Conservation (phyloP, 1,139 yeast genomes). For the Martiniozyma asiatica region DNA sequence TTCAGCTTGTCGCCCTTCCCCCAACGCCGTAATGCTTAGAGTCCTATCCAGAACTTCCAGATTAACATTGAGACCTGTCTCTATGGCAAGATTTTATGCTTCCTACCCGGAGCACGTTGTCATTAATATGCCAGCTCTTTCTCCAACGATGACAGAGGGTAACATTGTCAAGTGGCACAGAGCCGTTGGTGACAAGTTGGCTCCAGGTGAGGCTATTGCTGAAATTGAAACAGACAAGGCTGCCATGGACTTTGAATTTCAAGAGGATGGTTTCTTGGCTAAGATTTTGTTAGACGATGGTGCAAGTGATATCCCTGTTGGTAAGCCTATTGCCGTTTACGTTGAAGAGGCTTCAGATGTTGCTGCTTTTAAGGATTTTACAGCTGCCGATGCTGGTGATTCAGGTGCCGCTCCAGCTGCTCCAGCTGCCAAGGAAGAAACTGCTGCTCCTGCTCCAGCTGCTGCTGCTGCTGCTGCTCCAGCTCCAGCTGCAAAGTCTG, state of each 20-base stretch:
- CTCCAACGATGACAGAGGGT: conserved; percentile 98
- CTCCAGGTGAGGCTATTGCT: conserved; percentile 89
- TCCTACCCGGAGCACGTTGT: conserved; percentile 49
- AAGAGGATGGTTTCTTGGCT: conserved; percentile 94
- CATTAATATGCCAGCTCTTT: conserved; percentile 83
- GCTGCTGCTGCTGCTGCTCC: conserved; percentile 11
- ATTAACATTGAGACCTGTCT: neutral
- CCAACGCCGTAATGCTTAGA: too few species aligned
- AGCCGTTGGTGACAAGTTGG: conserved; percentile 72
- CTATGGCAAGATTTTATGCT: conserved; percentile 24
- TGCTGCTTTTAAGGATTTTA: conserved; percentile 75
- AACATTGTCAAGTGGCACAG: conserved; percentile 82
- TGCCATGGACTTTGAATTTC: conserved; percentile 97
- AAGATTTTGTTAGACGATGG: conserved; percentile 82
- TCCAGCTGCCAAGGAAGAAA: conserved; percentile 24
- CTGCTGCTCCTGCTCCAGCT: conserved; percentile 10
- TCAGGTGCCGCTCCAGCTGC: conserved; percentile 30
- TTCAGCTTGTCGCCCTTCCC: too few species aligned
- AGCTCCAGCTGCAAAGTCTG: conserved; percentile 11
- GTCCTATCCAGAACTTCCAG: neutral
- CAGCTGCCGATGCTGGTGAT: conserved; percentile 72
- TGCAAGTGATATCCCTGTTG: conserved; percentile 81
- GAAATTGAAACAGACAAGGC: conserved; percentile 99
- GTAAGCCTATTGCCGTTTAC: conserved; percentile 91
- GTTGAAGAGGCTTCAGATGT: conserved; percentile 84